These are phyloP conservation scores for Yamadazyma sp. DNA, from an alignment of 805 yeast species.

Conservation along the genomic window DNA sequence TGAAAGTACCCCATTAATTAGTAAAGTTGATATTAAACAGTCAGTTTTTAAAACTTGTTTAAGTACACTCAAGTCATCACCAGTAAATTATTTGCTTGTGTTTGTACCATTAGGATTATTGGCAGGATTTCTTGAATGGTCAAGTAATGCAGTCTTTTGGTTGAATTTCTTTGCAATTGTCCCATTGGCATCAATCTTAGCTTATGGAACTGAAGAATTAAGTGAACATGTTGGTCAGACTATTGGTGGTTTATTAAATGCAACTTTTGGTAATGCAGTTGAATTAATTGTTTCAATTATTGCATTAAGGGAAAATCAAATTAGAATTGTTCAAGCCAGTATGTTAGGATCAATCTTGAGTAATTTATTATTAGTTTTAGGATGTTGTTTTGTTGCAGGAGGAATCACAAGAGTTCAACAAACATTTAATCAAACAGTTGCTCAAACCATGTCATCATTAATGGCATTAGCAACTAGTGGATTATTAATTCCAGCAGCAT, in stretches of 20 bases:
- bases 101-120: constrained; percentile 87
- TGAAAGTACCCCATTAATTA: constrained; percentile 1
- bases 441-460: constrained; percentile 95
- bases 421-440: constrained; percentile 90
- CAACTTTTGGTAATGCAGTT: constrained; percentile 97
- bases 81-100: constrained; percentile 70
- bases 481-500: constrained; percentile 91
- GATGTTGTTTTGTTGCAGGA: constrained; percentile 94
- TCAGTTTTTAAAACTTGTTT: constrained; percentile 15
- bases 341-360: constrained; percentile 94
- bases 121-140: constrained; percentile 61
- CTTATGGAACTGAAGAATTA: constrained; percentile 91
- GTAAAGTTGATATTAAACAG: constrained; percentile 1
- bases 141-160: constrained; percentile 56
- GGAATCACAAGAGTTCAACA: constrained; percentile 86
- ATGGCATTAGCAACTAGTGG: constrained; percentile 90
- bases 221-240: constrained; percentile 88
- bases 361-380: constrained; percentile 83
- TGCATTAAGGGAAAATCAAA: constrained; percentile 81
- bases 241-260: constrained; percentile 89
- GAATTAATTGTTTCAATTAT: constrained; percentile 92
- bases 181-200: constrained; percentile 86
- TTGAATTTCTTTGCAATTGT: constrained; percentile 86
- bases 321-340: constrained; percentile 93
- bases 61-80: constrained; percentile 50